Conservation (phyloP, 495 filamentous ascomycete species). For the Aspergillus wentii region DNA sequence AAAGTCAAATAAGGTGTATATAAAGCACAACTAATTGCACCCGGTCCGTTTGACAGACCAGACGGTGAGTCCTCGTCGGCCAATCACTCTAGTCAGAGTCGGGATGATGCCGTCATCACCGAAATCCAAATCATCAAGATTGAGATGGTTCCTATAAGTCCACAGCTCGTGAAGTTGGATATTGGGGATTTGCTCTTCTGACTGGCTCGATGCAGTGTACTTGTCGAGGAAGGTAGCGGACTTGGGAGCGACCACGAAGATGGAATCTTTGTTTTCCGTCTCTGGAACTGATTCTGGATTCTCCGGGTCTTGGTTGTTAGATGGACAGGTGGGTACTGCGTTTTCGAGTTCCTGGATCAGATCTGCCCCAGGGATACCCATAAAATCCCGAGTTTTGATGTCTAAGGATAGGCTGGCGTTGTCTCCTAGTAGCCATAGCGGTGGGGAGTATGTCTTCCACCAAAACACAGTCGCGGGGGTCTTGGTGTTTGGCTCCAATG, state of each 20-base stretch:
- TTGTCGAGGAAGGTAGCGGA: conserved; percentile 69
- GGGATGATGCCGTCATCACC: conserved; percentile 72
- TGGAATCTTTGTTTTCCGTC: conserved; percentile 24
- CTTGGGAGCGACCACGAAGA: conserved; percentile 64
- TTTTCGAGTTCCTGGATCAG: conserved; percentile 55
- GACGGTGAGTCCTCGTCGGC: conserved; percentile 71
- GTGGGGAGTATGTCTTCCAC: conserved; percentile 98
- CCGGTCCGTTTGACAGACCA: conserved; percentile 56
- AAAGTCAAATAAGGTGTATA: conserved; percentile 4
- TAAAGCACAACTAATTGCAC: conserved; percentile 11
- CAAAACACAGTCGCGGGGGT: conserved; percentile 69
- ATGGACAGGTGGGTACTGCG: conserved; percentile 50
- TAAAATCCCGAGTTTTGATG: conserved; percentile 71
- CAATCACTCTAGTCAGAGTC: conserved; percentile 72
- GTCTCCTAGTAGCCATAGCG: conserved; percentile 83
- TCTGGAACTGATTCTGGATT: background rate
- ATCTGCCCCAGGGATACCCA: conserved; percentile 63
- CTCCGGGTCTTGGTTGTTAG: conserved; percentile 1
- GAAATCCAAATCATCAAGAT: conserved; percentile 91
- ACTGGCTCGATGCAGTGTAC: conserved; percentile 35
- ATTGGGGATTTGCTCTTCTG: conserved; percentile 4
- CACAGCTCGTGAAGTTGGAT: conserved; percentile 59
- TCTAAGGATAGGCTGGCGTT: conserved; percentile 50
- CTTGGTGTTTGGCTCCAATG: conserved; percentile 29
- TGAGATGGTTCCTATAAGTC: conserved; percentile 70